Evolutionary conservation across 176 grass and related monocot species (phyloP).

Genomic region (Phoenix roebelenii): DNA sequence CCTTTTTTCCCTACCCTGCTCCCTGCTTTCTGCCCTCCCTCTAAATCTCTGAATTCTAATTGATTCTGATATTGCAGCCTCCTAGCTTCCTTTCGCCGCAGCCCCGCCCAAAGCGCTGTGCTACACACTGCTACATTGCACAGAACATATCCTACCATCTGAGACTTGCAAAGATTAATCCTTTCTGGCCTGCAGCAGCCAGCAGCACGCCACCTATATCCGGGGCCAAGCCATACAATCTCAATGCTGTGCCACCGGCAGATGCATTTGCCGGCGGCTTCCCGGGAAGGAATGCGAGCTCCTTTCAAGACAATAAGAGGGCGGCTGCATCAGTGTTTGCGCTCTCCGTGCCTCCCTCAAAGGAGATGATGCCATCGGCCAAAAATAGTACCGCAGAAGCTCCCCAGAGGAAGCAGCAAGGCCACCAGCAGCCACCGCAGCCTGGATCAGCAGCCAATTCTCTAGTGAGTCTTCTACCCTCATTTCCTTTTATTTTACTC

Average conservation of each 20-base stretch:
- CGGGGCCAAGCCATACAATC: conserved; percentile 57
- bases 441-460: conserved; percentile 38
- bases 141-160: conserved; percentile 63
- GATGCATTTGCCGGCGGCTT: conserved; percentile 6
- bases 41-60: background rate
- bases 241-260: conserved; percentile 45
- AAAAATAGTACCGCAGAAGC: conserved; percentile 43
- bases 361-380: conserved; percentile 38
- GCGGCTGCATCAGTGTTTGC: conserved; percentile 17
- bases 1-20: no score
- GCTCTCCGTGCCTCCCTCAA: conserved; percentile 33
- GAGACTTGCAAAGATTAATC: conserved; percentile 53
- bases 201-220: conserved; percentile 36
- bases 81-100: conserved; percentile 33
- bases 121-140: conserved; percentile 81
- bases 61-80: conserved; percentile 33
- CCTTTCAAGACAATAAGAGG: conserved; percentile 50
- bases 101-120: conserved; percentile 58
- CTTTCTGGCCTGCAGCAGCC: conserved; percentile 53
- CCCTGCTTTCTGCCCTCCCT: background rate
- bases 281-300: conserved; percentile 23
- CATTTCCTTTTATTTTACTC: no score
- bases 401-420: conserved; percentile 61
- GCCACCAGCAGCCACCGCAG: conserved; percentile 59
- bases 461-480: conserved; percentile 30